These are phyloP conservation scores for Suillus discolor DNA, from an alignment of 768 basidiomycete species.

Conservation along the genomic window DNA sequence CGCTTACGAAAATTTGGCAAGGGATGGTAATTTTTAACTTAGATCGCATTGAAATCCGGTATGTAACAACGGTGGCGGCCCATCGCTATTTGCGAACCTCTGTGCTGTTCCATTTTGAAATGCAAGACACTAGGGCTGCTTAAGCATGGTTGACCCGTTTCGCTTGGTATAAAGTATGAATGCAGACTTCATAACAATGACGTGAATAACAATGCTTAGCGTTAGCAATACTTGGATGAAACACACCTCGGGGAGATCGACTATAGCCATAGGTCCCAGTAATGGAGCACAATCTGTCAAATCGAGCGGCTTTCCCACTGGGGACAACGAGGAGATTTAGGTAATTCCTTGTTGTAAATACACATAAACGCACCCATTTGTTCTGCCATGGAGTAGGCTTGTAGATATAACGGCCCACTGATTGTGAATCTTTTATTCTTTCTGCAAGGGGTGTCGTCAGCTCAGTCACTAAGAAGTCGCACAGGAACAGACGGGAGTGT, in stretches of 20 bases:
- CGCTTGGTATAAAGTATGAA: not conserved
- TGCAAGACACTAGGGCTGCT: too few species aligned
- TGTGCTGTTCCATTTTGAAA: too few species aligned
- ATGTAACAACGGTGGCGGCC: too few species aligned
- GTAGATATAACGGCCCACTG: not conserved
- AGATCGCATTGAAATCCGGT: too few species aligned
- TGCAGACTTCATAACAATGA: not conserved
- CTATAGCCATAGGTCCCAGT: not conserved
- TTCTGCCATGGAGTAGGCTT: not conserved
- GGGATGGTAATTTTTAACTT: too few species aligned
- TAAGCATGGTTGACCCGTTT: not conserved
- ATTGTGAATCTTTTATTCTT: not conserved
- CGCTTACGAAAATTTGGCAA: too few species aligned
- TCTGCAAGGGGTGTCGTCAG: not conserved
- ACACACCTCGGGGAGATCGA: not conserved
- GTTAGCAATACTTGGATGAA: not conserved
- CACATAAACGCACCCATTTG: not conserved
- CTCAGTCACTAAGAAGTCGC: not conserved
- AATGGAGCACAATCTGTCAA: not conserved
- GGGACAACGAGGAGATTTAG: not conserved
- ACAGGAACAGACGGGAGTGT: not conserved
- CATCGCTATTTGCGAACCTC: too few species aligned
- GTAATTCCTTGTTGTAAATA: not conserved
- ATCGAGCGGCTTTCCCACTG: not conserved
- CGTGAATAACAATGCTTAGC: not conserved